Base-by-base conservation (phyloP, 768 basidiomycete species). In the Russula lepida region DNA sequence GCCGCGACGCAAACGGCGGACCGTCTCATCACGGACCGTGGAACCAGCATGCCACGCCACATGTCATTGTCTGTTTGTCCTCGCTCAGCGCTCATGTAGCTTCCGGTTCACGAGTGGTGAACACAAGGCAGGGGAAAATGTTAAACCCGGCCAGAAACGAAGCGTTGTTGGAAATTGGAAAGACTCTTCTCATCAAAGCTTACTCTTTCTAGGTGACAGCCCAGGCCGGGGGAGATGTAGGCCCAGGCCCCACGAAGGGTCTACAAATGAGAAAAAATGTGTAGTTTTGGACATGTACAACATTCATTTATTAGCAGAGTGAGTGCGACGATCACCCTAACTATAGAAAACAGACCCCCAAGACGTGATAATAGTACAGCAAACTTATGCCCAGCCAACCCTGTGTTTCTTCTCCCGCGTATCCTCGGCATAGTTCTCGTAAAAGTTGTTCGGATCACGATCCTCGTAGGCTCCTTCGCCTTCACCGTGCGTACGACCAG, bases 361-460 rank as follows among this genome's bases (percentile, higher is more conserved):
- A n/a, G 30, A 12, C 33, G 39, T 37, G 30, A 41, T 23, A n/a
- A 32, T 46, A 6, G 4, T 5, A 21, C 28, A 43, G n/a, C 19
- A 12, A 6, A 17, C 13, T 61, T 44, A 3, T 47, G 7, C 33
- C 17, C 56, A 6, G 4, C 62, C 57, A 7, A 62, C 62, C 30
- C 23, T 58, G 17, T 63, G 62, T 47, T 63, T 63, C 58, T 75
- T 75, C 52, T 73, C 74, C 62, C 71, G 70, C 49, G 75, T 76
- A 63, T 77, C 75, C 66, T 74, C 74, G 15, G 89, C 89, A 69
- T 89, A 92, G 69, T 92, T 92, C 78, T 92, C 90, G 66, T 92
- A 92, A 70, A 92, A 92, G 68, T 91, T 91, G 62, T 80, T 82
- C 68, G 80, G 84, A 66, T 89, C 86, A 68, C 79, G 52, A 15